Evolutionary conservation across 768 basidiomycete genomes (phyloP), one percentile per base, ranked within the genome.

Genomic region (Hypholoma fasciculare): DNA sequence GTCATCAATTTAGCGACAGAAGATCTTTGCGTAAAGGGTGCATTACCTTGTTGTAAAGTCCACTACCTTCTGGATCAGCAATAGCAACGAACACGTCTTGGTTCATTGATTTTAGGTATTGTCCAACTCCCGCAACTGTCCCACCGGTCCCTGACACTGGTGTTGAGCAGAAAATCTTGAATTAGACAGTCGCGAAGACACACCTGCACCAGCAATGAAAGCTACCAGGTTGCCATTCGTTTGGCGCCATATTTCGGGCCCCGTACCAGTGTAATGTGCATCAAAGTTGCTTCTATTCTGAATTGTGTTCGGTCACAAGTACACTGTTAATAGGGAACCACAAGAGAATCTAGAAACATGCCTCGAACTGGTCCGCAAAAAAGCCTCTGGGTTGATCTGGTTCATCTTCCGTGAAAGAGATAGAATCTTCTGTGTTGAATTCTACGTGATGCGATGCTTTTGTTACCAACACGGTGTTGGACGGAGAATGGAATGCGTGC

Each of bases 301-400:
- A 38, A 44, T 12, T 19, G 52, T 11, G 14, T 20, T 51, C 2
- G 37, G 37, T 40, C 39, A 26, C 19, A 37, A 56, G 39, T 11
- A 47, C 13, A 26, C 14, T 2, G 3, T 30, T 5, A 52, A 11
- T 48, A 23, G 23, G 23, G 23, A 23, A 23, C 4, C 23, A 23
- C 4, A 1, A 23, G 23, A 23, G 23, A 23, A 23, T 23, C 23
- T 38, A 7, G 39, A 13, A 5, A 56, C 69, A 16, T 44, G 74
- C 79, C 72, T 98, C 96, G 58, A 99, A 98, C 72, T 99, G 97
- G 69, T 99, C 94, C 4, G 94, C 94, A 65, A 98, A 99, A 74
- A 89, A 91, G 0, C 95, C 96, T 61, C 91, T 78, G 3, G 91
- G 89, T 65, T 80, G 79, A 50, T 27, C 17, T 20, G 30, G 36